Evolutionary conservation across 306 rosid genomes (phyloP).

Genomic region (Pyrus betulifolia): DNA sequence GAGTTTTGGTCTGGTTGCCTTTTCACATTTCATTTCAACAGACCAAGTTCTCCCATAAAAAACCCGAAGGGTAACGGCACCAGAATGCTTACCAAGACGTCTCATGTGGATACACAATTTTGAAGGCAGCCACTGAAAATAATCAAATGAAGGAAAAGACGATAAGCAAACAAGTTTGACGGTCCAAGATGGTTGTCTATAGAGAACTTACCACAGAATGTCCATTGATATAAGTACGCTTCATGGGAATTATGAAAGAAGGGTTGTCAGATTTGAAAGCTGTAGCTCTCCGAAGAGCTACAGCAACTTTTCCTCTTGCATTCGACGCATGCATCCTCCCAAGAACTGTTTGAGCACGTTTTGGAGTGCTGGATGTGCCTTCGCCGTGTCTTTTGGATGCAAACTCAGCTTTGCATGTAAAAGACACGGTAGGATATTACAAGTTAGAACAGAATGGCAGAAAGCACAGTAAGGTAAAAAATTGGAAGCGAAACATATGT

Average conservation of each 20-base stretch:
- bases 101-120: background rate
- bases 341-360: too few species aligned
- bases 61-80: background rate
- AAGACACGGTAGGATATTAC: background rate
- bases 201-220: background rate
- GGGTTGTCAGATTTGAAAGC: conserved; percentile 15
- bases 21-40: background rate
- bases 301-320: background rate
- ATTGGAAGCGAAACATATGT: background rate
- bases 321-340: background rate
- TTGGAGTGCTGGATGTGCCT: background rate
- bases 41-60: background rate
- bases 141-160: background rate
- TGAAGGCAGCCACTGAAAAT: background rate
- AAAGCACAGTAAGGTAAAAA: background rate
- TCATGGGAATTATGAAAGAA: conserved; percentile 12
- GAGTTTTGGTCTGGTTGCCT: background rate
- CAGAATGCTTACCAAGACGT: background rate
- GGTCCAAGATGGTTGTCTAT: background rate
- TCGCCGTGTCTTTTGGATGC: background rate
- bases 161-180: background rate
- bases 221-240: background rate
- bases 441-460: background rate
- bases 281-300: conserved; percentile 2
- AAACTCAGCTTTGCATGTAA: background rate